A percentile compares a stretch with the other conserved stretches of the same genome.
phyloP scores from a whole-genome alignment of 1,284 basidiomycete genomes.

The Malassezia pachydermatis region DNA sequence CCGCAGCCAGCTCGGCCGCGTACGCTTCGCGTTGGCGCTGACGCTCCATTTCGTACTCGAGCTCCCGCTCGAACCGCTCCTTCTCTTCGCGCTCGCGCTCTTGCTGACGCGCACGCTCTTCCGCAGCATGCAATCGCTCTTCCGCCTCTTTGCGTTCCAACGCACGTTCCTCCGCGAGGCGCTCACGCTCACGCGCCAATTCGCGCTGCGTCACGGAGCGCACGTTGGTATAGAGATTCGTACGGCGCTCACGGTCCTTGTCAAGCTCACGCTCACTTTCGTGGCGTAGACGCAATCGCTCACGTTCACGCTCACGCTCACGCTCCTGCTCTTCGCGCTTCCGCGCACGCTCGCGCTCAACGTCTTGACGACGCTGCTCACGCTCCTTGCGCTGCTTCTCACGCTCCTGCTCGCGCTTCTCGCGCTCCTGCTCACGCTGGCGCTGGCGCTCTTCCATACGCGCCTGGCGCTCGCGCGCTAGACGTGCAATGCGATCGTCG shows the following conservation, averaged over 20 bases:
- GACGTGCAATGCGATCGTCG: background rate
- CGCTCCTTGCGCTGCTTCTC: slow-evolving; percentile 28
- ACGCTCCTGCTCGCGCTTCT: background rate
- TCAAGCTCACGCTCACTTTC: slow-evolving; percentile 17
- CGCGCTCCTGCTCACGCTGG: slow-evolving; percentile 4
- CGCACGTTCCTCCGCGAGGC: slow-evolving; percentile 5
- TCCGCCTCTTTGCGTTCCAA: background rate
- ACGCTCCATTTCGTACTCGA: slow-evolving; percentile 18
- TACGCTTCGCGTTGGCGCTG: slow-evolving; percentile 15
- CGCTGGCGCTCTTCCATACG: slow-evolving; percentile 12
- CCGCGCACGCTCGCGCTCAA: slow-evolving; percentile 13
- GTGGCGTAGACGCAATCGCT: slow-evolving; percentile 21
- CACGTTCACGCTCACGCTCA: slow-evolving; percentile 14
- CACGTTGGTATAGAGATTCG: slow-evolving; percentile 8
- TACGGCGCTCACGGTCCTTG: slow-evolving; percentile 14
- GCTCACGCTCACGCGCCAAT: slow-evolving; percentile 14
- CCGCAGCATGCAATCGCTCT: slow-evolving; percentile 5
- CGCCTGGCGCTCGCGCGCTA: slow-evolving; percentile 4
- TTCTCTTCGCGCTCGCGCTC: slow-evolving; percentile 15
- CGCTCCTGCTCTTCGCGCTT: slow-evolving; percentile 15
- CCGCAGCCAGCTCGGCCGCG: slow-evolving; percentile 12
- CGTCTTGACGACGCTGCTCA: slow-evolving; percentile 3
- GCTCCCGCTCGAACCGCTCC: slow-evolving; percentile 14
- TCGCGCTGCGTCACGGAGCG: slow-evolving; percentile 12
- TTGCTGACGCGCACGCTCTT: slow-evolving; percentile 7